Conservation (phyloP, 257 asterid species). For the Salvia hispanica region DNA sequence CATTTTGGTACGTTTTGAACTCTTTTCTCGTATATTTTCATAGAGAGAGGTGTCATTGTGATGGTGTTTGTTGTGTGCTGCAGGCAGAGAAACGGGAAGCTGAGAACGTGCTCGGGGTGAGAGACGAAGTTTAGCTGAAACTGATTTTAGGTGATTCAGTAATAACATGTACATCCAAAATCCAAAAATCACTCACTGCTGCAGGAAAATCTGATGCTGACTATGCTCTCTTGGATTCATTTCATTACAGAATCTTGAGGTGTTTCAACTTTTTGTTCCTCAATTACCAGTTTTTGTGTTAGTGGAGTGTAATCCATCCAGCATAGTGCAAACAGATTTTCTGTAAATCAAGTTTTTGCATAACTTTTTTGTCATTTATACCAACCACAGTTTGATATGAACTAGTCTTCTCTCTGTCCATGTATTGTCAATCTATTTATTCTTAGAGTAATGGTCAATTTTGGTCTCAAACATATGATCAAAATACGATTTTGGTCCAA, state of each 20-base stretch:
- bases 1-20: conserved; percentile 60
- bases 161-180: conserved; percentile 41
- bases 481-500: no score
- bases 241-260: conserved; percentile 26
- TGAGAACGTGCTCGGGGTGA: conserved; percentile 46
- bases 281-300: conserved; percentile 11
- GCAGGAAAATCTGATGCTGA: conserved; percentile 50
- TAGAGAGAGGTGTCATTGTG: not conserved
- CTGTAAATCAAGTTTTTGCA: conserved; percentile 34
- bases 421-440: not conserved
- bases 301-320: conserved; percentile 17
- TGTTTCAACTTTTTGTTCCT: conserved; percentile 25
- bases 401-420: conserved; percentile 7
- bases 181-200: conserved; percentile 35
- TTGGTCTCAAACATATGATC: no score
- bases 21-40: conserved; percentile 1
- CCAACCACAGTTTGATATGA: conserved; percentile 22
- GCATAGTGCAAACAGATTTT: conserved; percentile 32
- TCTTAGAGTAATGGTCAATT: no score
- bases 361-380: conserved; percentile 9
- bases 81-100: conserved; percentile 80
- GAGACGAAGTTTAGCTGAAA: conserved; percentile 20
- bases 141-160: conserved; percentile 33
- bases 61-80: conserved; percentile 34
- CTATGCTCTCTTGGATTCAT: conserved; percentile 40